A percentile compares a stretch with the other conserved stretches of the same genome.
Conservation (phyloP, 345 rosid species). For the Pugionium cornutum region DNA sequence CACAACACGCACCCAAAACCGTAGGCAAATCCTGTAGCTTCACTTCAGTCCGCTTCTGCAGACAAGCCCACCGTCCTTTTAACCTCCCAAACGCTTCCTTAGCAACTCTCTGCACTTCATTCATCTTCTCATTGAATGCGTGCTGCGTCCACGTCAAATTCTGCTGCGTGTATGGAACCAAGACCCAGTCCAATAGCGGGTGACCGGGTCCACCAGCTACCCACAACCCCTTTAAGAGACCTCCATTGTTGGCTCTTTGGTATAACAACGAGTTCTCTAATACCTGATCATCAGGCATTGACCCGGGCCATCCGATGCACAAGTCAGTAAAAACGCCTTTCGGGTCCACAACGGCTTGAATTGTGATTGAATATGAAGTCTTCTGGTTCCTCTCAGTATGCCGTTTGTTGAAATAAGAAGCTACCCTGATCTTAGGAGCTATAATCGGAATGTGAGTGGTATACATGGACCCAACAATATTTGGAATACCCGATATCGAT, state of each 20-base stretch:
- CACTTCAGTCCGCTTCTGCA: slow-evolving; percentile 79
- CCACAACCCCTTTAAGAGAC: slow-evolving; percentile 61
- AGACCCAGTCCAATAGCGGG: slow-evolving; percentile 75
- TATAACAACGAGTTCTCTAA: slow-evolving; percentile 69
- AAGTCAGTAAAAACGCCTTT: slow-evolving; percentile 74
- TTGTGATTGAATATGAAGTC: slow-evolving; percentile 69
- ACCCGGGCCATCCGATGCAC: slow-evolving; percentile 91
- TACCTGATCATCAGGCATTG: slow-evolving; percentile 80
- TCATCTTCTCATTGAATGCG: slow-evolving; percentile 76
- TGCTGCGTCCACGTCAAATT: slow-evolving; percentile 84
- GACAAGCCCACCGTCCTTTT: slow-evolving; percentile 74
- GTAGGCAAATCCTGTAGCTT: slow-evolving; percentile 77
- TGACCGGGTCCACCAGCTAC: slow-evolving; percentile 68
- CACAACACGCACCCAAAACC: slow-evolving; percentile 80
- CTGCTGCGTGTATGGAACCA: slow-evolving; percentile 77
- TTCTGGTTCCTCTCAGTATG: slow-evolving; percentile 83
- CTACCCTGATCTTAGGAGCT: slow-evolving; percentile 75
- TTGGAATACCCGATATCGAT: slow-evolving; percentile 62
- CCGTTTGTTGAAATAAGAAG: slow-evolving; percentile 73
- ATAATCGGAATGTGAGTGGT: slow-evolving; percentile 82
- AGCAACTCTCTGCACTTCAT: slow-evolving; percentile 57
- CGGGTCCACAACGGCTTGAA: slow-evolving; percentile 72
- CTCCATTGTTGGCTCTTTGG: slow-evolving; percentile 72
- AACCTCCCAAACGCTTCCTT: slow-evolving; percentile 68
- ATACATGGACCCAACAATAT: slow-evolving; percentile 72